Evolutionary conservation across 2,329 filamentous ascomycete genomes (phyloP).

Genomic region (Chaetothyriales sp.): DNA sequence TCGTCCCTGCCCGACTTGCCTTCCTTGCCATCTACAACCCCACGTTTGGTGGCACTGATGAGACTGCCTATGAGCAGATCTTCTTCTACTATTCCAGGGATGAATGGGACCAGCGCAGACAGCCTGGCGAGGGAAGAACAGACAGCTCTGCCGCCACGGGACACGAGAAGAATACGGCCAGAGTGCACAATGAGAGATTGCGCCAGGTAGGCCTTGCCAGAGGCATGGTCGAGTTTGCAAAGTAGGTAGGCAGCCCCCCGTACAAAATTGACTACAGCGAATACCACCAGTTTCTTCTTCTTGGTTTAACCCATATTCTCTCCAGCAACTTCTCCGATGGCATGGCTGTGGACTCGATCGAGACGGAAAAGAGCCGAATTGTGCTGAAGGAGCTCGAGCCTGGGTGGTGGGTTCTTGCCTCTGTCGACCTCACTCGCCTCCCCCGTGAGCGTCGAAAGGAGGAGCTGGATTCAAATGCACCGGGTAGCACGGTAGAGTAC

Average conservation of each 20-base stretch:
- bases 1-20: slow-evolving; percentile 68
- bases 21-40: slow-evolving; percentile 96
- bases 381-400: slow-evolving; percentile 74
- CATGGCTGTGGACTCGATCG: slow-evolving; percentile 63
- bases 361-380: slow-evolving; percentile 78
- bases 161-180: slow-evolving; percentile 15
- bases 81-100: slow-evolving; percentile 69
- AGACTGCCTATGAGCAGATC: slow-evolving; percentile 65
- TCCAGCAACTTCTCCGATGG: slow-evolving; percentile 64
- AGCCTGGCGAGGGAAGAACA: slow-evolving; percentile 14
- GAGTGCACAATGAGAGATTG: slow-evolving; percentile 59
- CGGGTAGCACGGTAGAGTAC: slow-evolving; percentile 48
- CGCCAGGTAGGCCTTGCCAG: slow-evolving; percentile 91
- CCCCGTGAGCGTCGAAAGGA: slow-evolving; percentile 23
- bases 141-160: background rate
- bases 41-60: slow-evolving; percentile 55
- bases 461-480: slow-evolving; percentile 17
- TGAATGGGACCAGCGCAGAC: slow-evolving; percentile 2
- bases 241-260: slow-evolving; percentile 28
- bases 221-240: slow-evolving; percentile 85
- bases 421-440: slow-evolving; percentile 65
- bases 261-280: too few relatives aligned
- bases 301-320: background rate
- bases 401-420: slow-evolving; percentile 93
- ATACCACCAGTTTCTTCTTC: too few relatives aligned